Percentiles rank a stretch among this genome's conserved stretches.
Conservation (phyloP, 169 alveolate species). For the Nephromyces sp. region DNA sequence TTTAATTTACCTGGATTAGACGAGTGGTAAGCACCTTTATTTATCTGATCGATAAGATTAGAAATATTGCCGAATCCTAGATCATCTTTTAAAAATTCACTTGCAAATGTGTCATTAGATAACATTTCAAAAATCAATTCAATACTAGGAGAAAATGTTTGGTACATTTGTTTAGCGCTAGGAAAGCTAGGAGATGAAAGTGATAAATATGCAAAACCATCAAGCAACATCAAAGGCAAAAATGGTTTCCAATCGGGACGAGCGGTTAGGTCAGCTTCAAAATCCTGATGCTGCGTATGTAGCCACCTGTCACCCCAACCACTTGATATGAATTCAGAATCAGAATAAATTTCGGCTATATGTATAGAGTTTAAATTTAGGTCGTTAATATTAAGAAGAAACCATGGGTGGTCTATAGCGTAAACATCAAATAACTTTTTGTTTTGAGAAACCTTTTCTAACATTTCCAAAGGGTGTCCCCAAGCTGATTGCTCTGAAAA, state of each 20-base stretch:
- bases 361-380: background rate
- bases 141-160: background rate
- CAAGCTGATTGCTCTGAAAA: background rate
- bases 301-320: background rate
- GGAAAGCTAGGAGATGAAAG: background rate
- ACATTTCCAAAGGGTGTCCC: background rate
- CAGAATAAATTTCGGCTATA: background rate
- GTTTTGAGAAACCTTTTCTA: background rate
- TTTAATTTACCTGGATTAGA: background rate
- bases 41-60: background rate
- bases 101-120: background rate
- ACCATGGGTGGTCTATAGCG: background rate
- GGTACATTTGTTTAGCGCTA: background rate
- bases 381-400: background rate
- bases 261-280: background rate
- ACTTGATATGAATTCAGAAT: background rate
- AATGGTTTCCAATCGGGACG: constrained; percentile 1
- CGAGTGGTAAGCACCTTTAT: background rate
- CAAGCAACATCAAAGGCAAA: background rate
- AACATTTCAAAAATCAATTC: background rate
- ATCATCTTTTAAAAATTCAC: background rate
- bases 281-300: background rate
- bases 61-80: background rate
- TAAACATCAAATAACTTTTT: background rate
- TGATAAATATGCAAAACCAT: background rate